Conservation (phyloP, 202 grass and related monocot species). For the Miscanthus sacchariflorus region DNA sequence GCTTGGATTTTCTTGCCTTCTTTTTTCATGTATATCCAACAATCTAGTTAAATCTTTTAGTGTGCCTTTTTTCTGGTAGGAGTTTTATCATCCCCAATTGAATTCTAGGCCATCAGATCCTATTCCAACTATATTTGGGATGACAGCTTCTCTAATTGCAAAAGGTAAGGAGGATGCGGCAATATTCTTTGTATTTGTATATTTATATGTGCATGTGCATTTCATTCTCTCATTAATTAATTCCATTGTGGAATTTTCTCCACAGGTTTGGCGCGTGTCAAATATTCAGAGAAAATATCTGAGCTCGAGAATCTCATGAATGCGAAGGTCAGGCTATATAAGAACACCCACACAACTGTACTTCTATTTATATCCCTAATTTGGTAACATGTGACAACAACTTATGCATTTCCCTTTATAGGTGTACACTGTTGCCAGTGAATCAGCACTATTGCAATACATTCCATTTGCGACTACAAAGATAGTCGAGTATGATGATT, state of each 20-base stretch:
- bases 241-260: conserved; percentile 12
- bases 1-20: not conserved
- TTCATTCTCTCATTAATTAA: conserved; percentile 17
- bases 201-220: not conserved
- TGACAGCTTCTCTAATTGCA: conserved; percentile 76
- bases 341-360: not conserved
- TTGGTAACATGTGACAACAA: not conserved
- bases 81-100: conserved; percentile 77
- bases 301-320: conserved; percentile 77
- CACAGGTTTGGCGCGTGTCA: conserved; percentile 25
- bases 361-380: not conserved
- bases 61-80: conserved; percentile 54
- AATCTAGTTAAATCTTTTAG: conserved; percentile 40
- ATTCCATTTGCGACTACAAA: conserved; percentile 67
- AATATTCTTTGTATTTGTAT: not conserved
- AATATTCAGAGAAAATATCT: conserved; percentile 49
- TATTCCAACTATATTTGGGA: conserved; percentile 85
- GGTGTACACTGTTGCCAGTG: conserved; percentile 84
- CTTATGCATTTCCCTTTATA: conserved; percentile 52
- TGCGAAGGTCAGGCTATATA: conserved; percentile 63
- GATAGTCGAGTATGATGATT: conserved; percentile 64
- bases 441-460: conserved; percentile 64
- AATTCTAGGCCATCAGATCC: conserved; percentile 45
- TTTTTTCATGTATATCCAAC: not conserved
- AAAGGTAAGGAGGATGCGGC: conserved; percentile 52